Percentiles rank a stretch among this genome's conserved stretches.
Evolutionary conservation across 2,329 filamentous ascomycete genomes (phyloP).

Genomic region (Samsoniella hepiali): DNA sequence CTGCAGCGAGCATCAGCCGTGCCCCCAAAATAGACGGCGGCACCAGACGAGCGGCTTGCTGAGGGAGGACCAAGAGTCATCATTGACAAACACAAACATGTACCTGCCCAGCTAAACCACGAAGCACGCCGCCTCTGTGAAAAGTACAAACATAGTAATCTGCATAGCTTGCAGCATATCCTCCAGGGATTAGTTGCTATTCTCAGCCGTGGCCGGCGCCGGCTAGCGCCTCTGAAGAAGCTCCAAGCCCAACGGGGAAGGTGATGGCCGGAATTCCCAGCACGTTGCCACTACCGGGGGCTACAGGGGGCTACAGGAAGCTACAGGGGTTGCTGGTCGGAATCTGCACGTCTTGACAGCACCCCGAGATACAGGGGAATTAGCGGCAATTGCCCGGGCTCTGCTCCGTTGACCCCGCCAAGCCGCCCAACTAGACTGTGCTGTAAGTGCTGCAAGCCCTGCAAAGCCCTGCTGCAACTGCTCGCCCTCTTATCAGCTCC

Average conservation of each 20-base stretch:
- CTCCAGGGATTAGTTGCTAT: background rate
- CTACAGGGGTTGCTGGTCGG: background rate
- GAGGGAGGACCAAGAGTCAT: background rate
- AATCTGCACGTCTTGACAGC: background rate
- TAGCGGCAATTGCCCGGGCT: background rate
- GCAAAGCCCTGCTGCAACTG: background rate
- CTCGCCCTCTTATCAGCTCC: background rate
- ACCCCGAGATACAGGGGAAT: background rate
- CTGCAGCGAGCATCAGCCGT: background rate
- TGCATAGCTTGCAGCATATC: background rate
- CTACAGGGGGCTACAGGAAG: background rate
- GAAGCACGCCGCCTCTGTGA: background rate
- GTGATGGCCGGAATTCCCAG: background rate
- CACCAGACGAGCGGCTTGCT: background rate
- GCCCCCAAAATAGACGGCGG: background rate
- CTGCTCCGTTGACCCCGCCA: background rate
- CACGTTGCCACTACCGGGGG: background rate
- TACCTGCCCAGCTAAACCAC: background rate
- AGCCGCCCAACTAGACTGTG: background rate
- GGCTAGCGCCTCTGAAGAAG: background rate
- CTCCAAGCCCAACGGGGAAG: slow-evolving; percentile 8
- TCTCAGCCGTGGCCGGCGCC: background rate
- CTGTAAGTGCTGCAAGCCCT: background rate
- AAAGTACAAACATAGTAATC: background rate
- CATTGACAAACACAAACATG: background rate